Conservation (phyloP, 140 eudicot genomes). For the Bidens hawaiensis region DNA sequence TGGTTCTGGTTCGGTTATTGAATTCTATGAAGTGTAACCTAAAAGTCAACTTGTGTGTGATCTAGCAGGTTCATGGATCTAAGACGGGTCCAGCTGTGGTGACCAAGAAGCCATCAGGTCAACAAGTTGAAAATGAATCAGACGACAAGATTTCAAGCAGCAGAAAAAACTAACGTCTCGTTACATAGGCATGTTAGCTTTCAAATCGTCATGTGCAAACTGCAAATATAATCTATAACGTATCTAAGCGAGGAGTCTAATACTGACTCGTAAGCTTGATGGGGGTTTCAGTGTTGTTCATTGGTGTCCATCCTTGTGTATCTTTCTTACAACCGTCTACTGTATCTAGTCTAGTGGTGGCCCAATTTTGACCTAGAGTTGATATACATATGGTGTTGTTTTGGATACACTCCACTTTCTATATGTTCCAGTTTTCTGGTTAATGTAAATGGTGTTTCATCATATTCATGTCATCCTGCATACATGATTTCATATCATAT, state of each 20-base stretch:
- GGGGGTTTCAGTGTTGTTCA: slow-evolving; percentile 7
- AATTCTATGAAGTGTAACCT: not conserved
- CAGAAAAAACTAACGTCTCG: slow-evolving; percentile 28
- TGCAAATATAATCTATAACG: slow-evolving; percentile 19
- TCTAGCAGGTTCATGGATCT: slow-evolving; percentile 46
- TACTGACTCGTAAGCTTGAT: slow-evolving; percentile 4
- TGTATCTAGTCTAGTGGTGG: slow-evolving; percentile 30
- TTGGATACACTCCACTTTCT: not conserved
- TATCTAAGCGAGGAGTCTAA: slow-evolving; percentile 17
- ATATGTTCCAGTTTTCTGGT: not conserved
- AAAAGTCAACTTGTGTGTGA: slow-evolving; percentile 1
- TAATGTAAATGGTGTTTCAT: not conserved
- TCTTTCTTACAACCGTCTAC: not conserved
- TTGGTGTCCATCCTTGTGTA: slow-evolving; percentile 31
- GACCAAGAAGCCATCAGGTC: slow-evolving; percentile 29
- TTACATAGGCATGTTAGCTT: slow-evolving; percentile 30
- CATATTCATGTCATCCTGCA: not conserved
- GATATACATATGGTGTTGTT: slow-evolving; percentile 15
- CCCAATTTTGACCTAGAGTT: slow-evolving; percentile 38
- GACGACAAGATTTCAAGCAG: slow-evolving; percentile 35
- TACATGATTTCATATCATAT: no score
- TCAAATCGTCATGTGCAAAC: not conserved
- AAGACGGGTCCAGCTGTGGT: slow-evolving; percentile 21
- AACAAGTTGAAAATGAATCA: slow-evolving; percentile 34
- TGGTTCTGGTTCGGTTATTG: not conserved